phyloP scores from a whole-genome alignment of 129 eudicot species.

The Logfia minima region DNA sequence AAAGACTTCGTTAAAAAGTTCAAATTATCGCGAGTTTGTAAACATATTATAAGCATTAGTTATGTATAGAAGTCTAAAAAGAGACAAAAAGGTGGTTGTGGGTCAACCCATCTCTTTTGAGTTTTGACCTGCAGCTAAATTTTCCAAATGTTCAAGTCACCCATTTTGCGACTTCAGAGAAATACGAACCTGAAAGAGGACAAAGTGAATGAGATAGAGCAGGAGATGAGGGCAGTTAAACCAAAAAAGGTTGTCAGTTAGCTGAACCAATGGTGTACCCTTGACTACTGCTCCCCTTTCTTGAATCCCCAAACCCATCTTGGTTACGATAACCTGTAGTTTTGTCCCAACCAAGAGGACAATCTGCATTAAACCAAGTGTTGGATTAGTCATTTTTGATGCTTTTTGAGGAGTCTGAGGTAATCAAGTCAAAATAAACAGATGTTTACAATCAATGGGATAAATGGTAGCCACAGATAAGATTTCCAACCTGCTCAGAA shows the following conservation, averaged over 20 bases:
- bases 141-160: too few relatives aligned
- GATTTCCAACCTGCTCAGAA: conserved; percentile 53
- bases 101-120: too few relatives aligned
- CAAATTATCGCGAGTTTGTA: too few relatives aligned
- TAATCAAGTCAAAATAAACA: conserved; percentile 14
- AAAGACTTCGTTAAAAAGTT: too few relatives aligned
- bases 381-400: conserved; percentile 8
- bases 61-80: too few relatives aligned
- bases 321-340: conserved; percentile 58
- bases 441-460: conserved; percentile 57
- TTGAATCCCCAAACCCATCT: conserved; percentile 53
- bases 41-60: too few relatives aligned
- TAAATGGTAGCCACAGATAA: conserved; percentile 54
- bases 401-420: not conserved
- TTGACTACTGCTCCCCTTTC: conserved; percentile 48
- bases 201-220: conserved; percentile 53
- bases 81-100: too few relatives aligned
- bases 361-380: conserved; percentile 34
- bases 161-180: not conserved
- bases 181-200: conserved; percentile 50
- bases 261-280: conserved; percentile 55
- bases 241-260: conserved; percentile 61
- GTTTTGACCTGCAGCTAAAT: too few relatives aligned
- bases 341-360: conserved; percentile 64
- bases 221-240: conserved; percentile 54